phyloP scores from a whole-genome alignment of 768 basidiomycete species.

The Tylopilus plumbeoviolaceoides region DNA sequence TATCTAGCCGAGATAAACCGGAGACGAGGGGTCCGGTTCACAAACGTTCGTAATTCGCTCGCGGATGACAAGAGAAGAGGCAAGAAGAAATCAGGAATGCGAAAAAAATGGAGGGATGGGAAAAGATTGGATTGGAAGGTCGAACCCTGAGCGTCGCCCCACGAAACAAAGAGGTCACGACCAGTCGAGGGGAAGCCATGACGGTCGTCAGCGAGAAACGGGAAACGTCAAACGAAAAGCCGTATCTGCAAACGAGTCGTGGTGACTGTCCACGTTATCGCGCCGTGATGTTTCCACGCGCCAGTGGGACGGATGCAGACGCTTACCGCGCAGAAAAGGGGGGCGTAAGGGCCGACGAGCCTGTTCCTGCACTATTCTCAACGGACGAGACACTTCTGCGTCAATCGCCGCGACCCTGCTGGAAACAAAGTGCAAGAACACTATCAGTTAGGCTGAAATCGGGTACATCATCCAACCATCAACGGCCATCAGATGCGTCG shows the following conservation, averaged over 20 bases:
- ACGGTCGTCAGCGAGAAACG: background rate
- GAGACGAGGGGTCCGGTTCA: background rate
- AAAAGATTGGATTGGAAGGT: background rate
- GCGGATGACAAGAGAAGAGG: background rate
- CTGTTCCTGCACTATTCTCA: background rate
- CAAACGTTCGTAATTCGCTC: slow-evolving; percentile 4
- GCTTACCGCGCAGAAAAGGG: background rate
- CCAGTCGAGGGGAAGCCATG: background rate
- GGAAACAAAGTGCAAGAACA: background rate
- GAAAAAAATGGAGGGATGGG: background rate
- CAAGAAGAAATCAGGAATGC: background rate
- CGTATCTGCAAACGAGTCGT: background rate
- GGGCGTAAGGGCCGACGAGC: background rate
- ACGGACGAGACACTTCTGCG: background rate
- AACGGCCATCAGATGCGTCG: slow-evolving; percentile 21
- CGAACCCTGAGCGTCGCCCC: background rate
- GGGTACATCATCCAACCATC: slow-evolving; percentile 9
- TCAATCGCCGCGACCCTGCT: background rate
- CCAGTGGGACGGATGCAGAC: no score
- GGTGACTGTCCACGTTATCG: background rate
- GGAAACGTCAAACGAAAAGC: background rate
- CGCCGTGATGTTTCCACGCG: background rate
- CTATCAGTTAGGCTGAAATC: background rate
- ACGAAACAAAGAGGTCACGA: no score
- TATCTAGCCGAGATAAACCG: slow-evolving; percentile 28